phyloP scores from a whole-genome alignment of 306 rosid species.

The Prosopis cineraria region DNA sequence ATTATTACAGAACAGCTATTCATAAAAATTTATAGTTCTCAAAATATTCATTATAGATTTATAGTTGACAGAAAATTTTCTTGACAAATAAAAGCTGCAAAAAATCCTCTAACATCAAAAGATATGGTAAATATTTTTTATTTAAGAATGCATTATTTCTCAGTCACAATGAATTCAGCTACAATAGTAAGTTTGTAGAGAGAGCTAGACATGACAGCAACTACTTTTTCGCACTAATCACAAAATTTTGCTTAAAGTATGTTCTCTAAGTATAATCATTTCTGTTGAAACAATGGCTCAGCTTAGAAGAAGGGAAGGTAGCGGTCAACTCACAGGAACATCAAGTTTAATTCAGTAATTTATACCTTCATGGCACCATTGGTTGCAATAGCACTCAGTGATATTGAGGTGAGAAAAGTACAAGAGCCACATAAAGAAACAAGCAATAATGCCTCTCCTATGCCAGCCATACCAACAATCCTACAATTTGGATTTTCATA shows the following conservation, averaged over 20 bases:
- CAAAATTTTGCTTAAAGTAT: constrained; percentile 16
- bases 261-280: constrained; percentile 1
- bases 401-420: constrained; percentile 92
- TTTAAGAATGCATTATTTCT: neutral
- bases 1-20: constrained; percentile 10
- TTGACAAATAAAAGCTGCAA: neutral
- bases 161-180: constrained; percentile 1
- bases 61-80: neutral
- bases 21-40: neutral
- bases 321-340: constrained; percentile 14
- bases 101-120: no score
- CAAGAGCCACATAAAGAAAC: constrained; percentile 88
- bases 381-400: constrained; percentile 98
- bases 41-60: neutral
- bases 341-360: constrained; percentile 18
- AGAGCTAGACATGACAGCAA: constrained; percentile 31
- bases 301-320: constrained; percentile 9
- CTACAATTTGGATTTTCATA: constrained; percentile 53
- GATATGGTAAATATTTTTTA: no score
- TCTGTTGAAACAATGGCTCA: constrained; percentile 16
- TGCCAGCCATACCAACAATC: constrained; percentile 99
- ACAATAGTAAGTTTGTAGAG: constrained; percentile 13
- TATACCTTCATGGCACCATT: constrained; percentile 99
- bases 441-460: constrained; percentile 71
- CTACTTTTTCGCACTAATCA: constrained; percentile 30